phyloP scores from a whole-genome alignment of 2,329 filamentous ascomycete species.

The Bipolaris cookei region DNA sequence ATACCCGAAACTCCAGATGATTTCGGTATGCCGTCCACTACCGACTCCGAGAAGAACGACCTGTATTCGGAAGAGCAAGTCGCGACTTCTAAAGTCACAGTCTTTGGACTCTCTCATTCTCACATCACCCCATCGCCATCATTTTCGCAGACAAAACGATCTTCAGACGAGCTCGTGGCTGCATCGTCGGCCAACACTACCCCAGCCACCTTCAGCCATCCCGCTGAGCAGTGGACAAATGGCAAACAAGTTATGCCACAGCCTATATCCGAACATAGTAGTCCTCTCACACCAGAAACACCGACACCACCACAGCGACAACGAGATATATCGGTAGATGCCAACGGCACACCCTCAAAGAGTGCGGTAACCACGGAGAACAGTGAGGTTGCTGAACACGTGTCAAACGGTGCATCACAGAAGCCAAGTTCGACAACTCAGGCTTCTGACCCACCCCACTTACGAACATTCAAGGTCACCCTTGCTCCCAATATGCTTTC shows the following conservation, averaged over 20 bases:
- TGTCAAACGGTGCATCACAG: slow-evolving; percentile 10
- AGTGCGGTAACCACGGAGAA: slow-evolving; percentile 4
- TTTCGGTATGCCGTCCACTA: slow-evolving; percentile 40
- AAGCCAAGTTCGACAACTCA: background rate
- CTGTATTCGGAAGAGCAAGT: slow-evolving; percentile 14
- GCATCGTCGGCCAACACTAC: slow-evolving; percentile 34
- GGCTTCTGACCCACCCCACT: slow-evolving; percentile 15
- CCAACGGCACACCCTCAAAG: slow-evolving; percentile 14
- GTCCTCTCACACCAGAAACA: slow-evolving; percentile 25
- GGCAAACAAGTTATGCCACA: slow-evolving; percentile 22
- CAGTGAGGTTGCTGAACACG: background rate
- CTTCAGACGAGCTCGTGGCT: slow-evolving; percentile 44
- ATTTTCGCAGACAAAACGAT: slow-evolving; percentile 44
- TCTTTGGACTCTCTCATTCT: slow-evolving; percentile 30
- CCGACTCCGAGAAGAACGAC: slow-evolving; percentile 29
- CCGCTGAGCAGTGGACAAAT: slow-evolving; percentile 23
- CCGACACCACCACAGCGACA: slow-evolving; percentile 31
- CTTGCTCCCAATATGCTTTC: slow-evolving; percentile 38
- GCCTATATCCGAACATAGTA: slow-evolving; percentile 17
- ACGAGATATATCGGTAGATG: slow-evolving; percentile 13
- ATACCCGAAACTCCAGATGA: slow-evolving; percentile 33
- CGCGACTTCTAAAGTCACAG: slow-evolving; percentile 31
- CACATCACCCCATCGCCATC: slow-evolving; percentile 24
- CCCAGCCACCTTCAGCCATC: slow-evolving; percentile 27
- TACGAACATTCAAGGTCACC: slow-evolving; percentile 45